These are phyloP conservation scores for Aegilops longissima DNA, from an alignment of 176 grass and related monocot species.

Conservation along the genomic window DNA sequence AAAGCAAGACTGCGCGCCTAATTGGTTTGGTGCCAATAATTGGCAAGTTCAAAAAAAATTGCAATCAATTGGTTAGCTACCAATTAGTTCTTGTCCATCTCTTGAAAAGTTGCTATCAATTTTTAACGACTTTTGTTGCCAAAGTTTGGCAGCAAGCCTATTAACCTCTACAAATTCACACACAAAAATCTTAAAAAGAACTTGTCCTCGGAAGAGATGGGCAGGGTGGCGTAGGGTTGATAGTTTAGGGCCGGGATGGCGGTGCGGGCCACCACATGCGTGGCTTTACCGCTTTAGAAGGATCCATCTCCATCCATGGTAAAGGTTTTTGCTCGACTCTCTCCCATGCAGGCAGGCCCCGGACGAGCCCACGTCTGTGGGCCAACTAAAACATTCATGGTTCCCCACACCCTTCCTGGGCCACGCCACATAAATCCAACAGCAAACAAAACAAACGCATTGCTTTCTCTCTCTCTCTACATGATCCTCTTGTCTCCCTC, in stretches of 20 bases:
- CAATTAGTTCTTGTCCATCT: no score
- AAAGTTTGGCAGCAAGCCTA: no score
- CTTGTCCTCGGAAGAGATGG: no score
- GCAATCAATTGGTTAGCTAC: no score
- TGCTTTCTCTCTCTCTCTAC: background rate
- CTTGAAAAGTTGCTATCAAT: no score
- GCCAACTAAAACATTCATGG: constrained; percentile 31
- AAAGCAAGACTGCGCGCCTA: no score
- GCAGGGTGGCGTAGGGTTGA: background rate
- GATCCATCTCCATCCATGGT: constrained; percentile 75
- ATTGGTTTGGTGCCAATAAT: no score
- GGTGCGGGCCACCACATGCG: constrained; percentile 32
- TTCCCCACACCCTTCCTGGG: constrained; percentile 9
- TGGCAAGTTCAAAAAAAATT: no score
- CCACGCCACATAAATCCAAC: constrained; percentile 63
- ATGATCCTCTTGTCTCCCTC: constrained; percentile 8
- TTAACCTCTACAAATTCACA: no score
- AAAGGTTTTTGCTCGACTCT: constrained; percentile 26
- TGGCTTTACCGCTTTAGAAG: constrained; percentile 51
- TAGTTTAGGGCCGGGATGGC: background rate
- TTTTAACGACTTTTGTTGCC: no score
- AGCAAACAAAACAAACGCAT: constrained; percentile 9
- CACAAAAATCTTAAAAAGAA: no score
- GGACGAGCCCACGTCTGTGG: constrained; percentile 39
- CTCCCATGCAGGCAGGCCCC: background rate